Conservation (phyloP, 2,329 filamentous ascomycete species). For the Pseudogymnoascus sp. region DNA sequence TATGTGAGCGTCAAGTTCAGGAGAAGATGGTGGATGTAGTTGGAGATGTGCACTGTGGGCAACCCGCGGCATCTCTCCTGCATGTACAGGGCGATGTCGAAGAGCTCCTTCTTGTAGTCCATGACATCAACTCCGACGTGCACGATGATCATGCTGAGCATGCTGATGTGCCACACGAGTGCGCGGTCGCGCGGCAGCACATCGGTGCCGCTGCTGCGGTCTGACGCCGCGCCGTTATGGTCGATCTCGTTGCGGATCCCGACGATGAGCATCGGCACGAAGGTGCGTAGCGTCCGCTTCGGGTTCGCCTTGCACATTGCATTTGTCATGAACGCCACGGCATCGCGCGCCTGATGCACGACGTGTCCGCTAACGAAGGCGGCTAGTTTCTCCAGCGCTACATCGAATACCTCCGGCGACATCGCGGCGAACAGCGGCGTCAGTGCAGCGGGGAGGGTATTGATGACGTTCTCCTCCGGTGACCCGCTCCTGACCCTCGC, state of each 20-base stretch:
- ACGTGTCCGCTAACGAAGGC: conserved; percentile 90
- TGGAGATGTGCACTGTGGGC: conserved; percentile 91
- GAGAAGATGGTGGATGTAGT: conserved; percentile 92
- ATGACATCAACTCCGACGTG: conserved; percentile 88
- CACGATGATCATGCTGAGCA: conserved; percentile 96
- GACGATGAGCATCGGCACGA: conserved; percentile 81
- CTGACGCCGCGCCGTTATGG: conserved; percentile 90
- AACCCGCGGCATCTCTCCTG: conserved; percentile 90
- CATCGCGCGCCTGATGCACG: conserved; percentile 91
- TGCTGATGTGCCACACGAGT: conserved; percentile 92
- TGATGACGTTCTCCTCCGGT: conserved; percentile 94
- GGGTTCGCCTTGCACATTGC: conserved; percentile 93
- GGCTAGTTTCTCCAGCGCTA: conserved; percentile 83
- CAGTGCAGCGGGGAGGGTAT: conserved; percentile 84
- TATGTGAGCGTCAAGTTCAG: conserved; percentile 94
- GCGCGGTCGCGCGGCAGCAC: conserved; percentile 87
- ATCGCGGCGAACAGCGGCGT: conserved; percentile 83
- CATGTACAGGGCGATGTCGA: conserved; percentile 91
- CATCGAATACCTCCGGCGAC: conserved; percentile 87
- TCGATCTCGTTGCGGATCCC: conserved; percentile 96
- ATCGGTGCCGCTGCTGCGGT: conserved; percentile 85
- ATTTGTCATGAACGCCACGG: conserved; percentile 98
- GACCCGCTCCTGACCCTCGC: conserved; percentile 81
- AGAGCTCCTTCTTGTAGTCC: conserved; percentile 78
- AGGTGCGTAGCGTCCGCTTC: conserved; percentile 81